phyloP scores from a whole-genome alignment of 371 early-diverging fungal genomes.

The Lichtheimia corymbifera region DNA sequence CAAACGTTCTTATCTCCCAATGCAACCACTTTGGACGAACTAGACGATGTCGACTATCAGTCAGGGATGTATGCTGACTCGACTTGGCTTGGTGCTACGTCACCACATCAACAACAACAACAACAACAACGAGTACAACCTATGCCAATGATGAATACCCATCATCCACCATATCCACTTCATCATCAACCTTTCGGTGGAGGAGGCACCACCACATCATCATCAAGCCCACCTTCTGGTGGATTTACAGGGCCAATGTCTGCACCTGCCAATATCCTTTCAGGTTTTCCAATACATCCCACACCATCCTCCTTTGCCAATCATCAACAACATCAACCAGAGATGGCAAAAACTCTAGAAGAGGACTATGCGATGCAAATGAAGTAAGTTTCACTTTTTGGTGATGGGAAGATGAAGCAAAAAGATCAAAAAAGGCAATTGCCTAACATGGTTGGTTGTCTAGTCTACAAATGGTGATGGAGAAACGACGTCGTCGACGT shows the following conservation, averaged over 20 bases:
- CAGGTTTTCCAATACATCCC: background rate
- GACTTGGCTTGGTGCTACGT: too few relatives aligned
- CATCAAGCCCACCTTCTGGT: constrained; percentile 10
- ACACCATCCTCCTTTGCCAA: background rate
- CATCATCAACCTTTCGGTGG: background rate
- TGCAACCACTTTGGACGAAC: constrained; percentile 15
- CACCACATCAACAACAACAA: constrained; percentile 6
- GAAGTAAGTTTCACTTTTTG: constrained; percentile 30
- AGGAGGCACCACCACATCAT: background rate
- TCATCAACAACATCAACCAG: constrained; percentile 10
- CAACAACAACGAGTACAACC: constrained; percentile 3
- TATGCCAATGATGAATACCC: constrained; percentile 2
- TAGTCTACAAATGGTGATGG: constrained; percentile 56
- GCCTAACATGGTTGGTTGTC: constrained; percentile 5
- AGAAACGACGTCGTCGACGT: constrained; percentile 87
- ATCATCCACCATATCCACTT: constrained; percentile 1
- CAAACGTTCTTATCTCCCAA: constrained; percentile 21
- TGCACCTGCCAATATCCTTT: constrained; percentile 42
- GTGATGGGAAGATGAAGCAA: background rate
- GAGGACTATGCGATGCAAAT: constrained; percentile 43
- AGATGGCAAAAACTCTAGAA: constrained; percentile 35
- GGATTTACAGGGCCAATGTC: constrained; percentile 31
- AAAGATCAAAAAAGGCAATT: background rate
- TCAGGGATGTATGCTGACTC: constrained; percentile 11
- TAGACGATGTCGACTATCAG: constrained; percentile 26